Percentiles rank a stretch among this genome's conserved stretches.
Evolutionary conservation across 805 yeast species (phyloP).

Genomic region (Cyberlindnera suaveolens): DNA sequence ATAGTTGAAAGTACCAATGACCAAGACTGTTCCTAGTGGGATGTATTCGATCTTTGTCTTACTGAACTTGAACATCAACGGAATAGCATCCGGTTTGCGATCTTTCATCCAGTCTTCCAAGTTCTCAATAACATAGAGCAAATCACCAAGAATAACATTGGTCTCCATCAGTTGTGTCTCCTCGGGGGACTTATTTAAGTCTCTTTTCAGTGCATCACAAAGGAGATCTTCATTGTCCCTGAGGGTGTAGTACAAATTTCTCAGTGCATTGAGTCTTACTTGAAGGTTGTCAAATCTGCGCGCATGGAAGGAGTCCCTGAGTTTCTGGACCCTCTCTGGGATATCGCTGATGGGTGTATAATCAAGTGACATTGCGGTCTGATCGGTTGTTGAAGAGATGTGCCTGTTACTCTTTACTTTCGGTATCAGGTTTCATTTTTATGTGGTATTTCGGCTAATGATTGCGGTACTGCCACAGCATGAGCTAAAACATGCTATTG

Average conservation of each 20-base stretch:
- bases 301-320: constrained; percentile 35
- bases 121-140: constrained; percentile 50
- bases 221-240: constrained; percentile 51
- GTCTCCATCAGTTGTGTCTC: constrained; percentile 64
- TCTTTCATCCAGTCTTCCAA: constrained; percentile 59
- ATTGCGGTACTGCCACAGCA: too few relatives aligned
- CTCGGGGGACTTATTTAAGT: constrained; percentile 56
- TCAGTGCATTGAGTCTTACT: constrained; percentile 54
- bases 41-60: constrained; percentile 20
- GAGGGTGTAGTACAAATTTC: constrained; percentile 59
- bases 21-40: constrained; percentile 60
- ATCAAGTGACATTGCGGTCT: constrained; percentile 12
- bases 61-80: constrained; percentile 15
- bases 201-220: constrained; percentile 52
- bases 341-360: constrained; percentile 47
- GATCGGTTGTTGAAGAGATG: too few relatives aligned
- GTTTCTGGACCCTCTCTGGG: constrained; percentile 36
- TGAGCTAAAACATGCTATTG: too few relatives aligned
- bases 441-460: too few relatives aligned
- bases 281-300: constrained; percentile 39
- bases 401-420: too few relatives aligned
- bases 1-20: constrained; percentile 78
- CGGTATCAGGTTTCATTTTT: too few relatives aligned
- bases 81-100: constrained; percentile 21
- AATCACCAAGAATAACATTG: constrained; percentile 43